A percentile compares a stretch with the other conserved stretches of the same genome.
phyloP scores from a whole-genome alignment of 345 rosid genomes.

The Dipteronia sinensis region DNA sequence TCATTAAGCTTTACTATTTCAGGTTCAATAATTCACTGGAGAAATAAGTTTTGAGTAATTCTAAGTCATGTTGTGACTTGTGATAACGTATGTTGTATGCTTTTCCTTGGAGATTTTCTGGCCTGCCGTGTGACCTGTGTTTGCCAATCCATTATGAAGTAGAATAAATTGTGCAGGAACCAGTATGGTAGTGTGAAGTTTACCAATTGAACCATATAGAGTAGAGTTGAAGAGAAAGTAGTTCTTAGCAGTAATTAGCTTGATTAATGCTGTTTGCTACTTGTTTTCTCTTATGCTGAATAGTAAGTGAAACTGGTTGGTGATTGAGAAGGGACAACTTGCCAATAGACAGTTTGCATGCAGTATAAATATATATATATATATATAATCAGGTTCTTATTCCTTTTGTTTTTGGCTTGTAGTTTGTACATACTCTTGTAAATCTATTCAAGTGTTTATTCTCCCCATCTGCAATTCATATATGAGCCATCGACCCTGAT shows the following conservation, averaged over 20 bases:
- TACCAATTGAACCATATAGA: neutral
- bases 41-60: neutral
- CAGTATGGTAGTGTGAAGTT: neutral
- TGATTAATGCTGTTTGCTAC: neutral
- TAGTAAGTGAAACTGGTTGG: too few relatives aligned
- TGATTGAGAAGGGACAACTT: too few relatives aligned
- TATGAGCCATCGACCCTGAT: too few relatives aligned
- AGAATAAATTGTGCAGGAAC: neutral
- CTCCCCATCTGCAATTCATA: too few relatives aligned
- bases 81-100: neutral
- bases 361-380: too few relatives aligned
- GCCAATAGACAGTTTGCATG: too few relatives aligned
- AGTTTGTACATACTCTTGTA: too few relatives aligned
- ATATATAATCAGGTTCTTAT: too few relatives aligned
- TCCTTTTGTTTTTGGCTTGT: too few relatives aligned
- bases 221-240: neutral
- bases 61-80: too few relatives aligned
- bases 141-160: neutral
- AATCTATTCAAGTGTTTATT: too few relatives aligned
- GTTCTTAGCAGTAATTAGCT: neutral
- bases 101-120: neutral
- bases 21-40: too few relatives aligned
- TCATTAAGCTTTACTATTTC: neutral
- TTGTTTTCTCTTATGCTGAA: neutral
- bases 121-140: neutral